A percentile compares a stretch with the other conserved stretches of the same genome.
These are phyloP conservation scores for Nitzschia sp. DNA, from an alignment of 108 stramenopile genomes.

Conservation along the genomic window DNA sequence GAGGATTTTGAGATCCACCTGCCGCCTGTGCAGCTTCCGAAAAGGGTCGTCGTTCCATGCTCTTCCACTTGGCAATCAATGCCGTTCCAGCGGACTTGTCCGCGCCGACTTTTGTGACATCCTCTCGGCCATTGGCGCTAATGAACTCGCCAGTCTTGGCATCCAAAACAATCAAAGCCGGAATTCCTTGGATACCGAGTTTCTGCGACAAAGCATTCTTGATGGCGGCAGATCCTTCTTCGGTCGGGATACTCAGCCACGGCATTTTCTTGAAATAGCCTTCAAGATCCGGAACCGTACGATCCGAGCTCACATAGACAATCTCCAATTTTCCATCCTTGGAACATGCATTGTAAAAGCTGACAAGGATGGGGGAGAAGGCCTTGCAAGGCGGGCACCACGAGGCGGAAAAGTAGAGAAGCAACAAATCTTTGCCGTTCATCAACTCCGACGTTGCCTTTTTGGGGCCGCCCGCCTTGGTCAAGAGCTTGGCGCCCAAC, in stretches of 20 bases:
- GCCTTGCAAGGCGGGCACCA: conserved; percentile 62
- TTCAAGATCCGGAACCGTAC: conserved; percentile 46
- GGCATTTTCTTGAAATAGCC: conserved; percentile 76
- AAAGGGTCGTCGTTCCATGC: conserved; percentile 50
- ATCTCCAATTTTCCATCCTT: conserved; percentile 58
- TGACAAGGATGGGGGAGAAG: conserved; percentile 64
- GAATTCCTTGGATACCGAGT: conserved; percentile 68
- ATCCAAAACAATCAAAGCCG: conserved; percentile 65
- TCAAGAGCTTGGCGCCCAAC: conserved; percentile 9
- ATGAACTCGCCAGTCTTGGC: conserved; percentile 71
- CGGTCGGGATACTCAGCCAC: conserved; percentile 53
- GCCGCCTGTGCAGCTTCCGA: conserved; percentile 38
- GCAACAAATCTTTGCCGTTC: conserved; percentile 54
- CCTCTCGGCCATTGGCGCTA: conserved; percentile 42
- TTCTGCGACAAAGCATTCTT: conserved; percentile 55
- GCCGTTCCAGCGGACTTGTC: conserved; percentile 35
- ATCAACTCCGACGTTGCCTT: conserved; percentile 19
- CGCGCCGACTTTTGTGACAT: conserved; percentile 35
- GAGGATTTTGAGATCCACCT: conserved; percentile 16
- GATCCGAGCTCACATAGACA: conserved; percentile 70
- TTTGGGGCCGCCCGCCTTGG: conserved; percentile 10
- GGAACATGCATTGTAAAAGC: conserved; percentile 57
- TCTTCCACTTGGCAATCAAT: conserved; percentile 53
- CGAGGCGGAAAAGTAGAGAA: conserved; percentile 64
- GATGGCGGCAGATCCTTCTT: conserved; percentile 39